Base-by-base conservation (phyloP, 1,284 basidiomycete genomes). In the Irpex sp. region DNA sequence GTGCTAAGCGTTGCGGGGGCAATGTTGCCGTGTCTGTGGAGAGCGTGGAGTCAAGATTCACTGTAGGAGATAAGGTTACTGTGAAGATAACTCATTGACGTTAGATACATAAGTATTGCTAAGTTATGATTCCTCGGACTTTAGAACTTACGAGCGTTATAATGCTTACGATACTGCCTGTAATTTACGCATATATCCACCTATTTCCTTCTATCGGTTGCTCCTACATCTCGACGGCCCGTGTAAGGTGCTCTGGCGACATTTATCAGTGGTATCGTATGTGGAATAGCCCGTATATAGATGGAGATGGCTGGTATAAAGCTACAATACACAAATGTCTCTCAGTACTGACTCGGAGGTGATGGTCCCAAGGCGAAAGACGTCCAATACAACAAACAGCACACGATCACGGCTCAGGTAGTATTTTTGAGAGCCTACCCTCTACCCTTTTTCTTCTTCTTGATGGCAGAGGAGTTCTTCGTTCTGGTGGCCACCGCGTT, bases 391-490 rank as follows among this genome's bases (percentile, higher is more conserved):
- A 33, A 33, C 31, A 6, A 33, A 6, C 31, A 33, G 31, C 31
- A 6, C 31, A 33, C 31, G 6, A 6, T 1, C 31, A 6, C 31
- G 31, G 3, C 31, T 33, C 5, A 33, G 31, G 6, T 33, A 3
- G 31, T 33, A 6, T 33, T 4, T 9, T 15, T 9, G 15, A 39
- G 15, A 46, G 4, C 11, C 53, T 31, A 55, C 11, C 31, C 33
- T 57, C 61, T 61, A 11, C 63, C 59, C 51, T 64, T 64, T 43
- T 61, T 53, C 61, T 65, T 65, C 57, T 65, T 65, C 49, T 59
- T 35, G 60, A 55, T n/a, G 17, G n/a, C 26, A 57, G 49, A 9
- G 49, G 49, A 51, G 15, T 33, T 35, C n/a, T 58, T 61, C 26
- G 49, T 57, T 26, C 63, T 33, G 3, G 61, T 59, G 36, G 60